These are phyloP conservation scores for Wickerhamomyces xylosicus DNA, from an alignment of 805 yeast genomes.

Conservation along the genomic window DNA sequence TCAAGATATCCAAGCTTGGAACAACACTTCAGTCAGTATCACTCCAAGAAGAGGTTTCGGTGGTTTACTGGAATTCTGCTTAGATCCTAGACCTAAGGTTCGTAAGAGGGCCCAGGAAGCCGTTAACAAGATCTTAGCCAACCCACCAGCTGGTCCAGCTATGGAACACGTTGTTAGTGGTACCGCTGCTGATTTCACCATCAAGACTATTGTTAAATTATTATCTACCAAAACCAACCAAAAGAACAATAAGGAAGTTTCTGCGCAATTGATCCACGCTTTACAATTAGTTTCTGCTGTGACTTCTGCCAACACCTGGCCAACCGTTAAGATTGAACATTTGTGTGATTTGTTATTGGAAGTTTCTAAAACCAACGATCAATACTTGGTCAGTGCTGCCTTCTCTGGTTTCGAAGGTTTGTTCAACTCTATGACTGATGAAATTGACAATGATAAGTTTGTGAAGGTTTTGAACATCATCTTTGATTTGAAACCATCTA, in stretches of 20 bases:
- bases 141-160: conserved; percentile 68
- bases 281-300: conserved; percentile 69
- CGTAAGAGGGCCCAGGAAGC: conserved; percentile 94
- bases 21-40: conserved; percentile 34
- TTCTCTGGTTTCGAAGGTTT: conserved; percentile 78
- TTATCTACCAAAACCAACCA: conserved; percentile 25
- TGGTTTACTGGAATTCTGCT: conserved; percentile 66
- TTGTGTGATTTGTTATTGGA: conserved; percentile 71
- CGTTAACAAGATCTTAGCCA: conserved; percentile 47
- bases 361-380: conserved; percentile 75
- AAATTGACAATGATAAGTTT: conserved; percentile 54
- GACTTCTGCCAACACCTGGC: conserved; percentile 76
- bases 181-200: conserved; percentile 57
- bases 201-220: conserved; percentile 40
- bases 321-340: conserved; percentile 51
- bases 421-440: conserved; percentile 53
- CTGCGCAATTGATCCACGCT: conserved; percentile 57
- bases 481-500: conserved; percentile 70
- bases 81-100: conserved; percentile 90
- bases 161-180: conserved; percentile 71
- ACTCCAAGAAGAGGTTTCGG: conserved; percentile 73
- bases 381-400: conserved; percentile 70
- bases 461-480: conserved; percentile 57
- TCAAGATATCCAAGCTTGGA: conserved; percentile 79
- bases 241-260: conserved; percentile 36